Conservation (phyloP, 2,329 filamentous ascomycete genomes). For the Fusarium concolor region DNA sequence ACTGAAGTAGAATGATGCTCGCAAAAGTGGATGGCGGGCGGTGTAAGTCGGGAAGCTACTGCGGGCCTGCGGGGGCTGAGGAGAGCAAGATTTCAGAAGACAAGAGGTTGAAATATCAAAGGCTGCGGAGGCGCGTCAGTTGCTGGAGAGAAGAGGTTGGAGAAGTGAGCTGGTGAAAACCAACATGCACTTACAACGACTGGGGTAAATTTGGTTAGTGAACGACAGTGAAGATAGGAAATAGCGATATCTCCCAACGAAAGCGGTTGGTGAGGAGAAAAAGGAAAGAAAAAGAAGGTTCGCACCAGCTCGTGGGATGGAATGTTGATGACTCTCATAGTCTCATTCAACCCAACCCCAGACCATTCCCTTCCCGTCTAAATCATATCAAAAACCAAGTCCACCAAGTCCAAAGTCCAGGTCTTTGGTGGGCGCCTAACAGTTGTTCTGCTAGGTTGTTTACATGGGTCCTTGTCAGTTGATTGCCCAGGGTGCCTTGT, state of each 20-base stretch:
- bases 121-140: constrained; percentile 32
- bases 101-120: constrained; percentile 29
- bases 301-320: constrained; percentile 25
- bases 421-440: constrained; percentile 16
- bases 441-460: constrained; percentile 38
- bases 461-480: constrained; percentile 29
- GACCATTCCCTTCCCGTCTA: constrained; percentile 28
- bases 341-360: constrained; percentile 19
- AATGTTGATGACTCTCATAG: constrained; percentile 32
- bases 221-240: constrained; percentile 18
- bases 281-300: constrained; percentile 28
- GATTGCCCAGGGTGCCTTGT: constrained; percentile 34
- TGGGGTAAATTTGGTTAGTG: constrained; percentile 19
- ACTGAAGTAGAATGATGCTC: constrained; percentile 40
- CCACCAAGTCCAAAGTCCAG: constrained; percentile 10
- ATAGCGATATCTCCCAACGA: constrained; percentile 12
- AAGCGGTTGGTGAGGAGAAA: constrained; percentile 25
- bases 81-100: constrained; percentile 16
- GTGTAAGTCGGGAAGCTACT: constrained; percentile 46
- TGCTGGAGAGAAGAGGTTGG: constrained; percentile 14
- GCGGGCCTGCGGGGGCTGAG: constrained; percentile 39
- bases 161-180: constrained; percentile 1
- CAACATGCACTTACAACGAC: constrained; percentile 26
- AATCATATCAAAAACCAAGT: constrained; percentile 2
- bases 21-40: constrained; percentile 43